phyloP scores from a whole-genome alignment of 2,329 filamentous ascomycete genomes.

The Cyclaneusma minus region DNA sequence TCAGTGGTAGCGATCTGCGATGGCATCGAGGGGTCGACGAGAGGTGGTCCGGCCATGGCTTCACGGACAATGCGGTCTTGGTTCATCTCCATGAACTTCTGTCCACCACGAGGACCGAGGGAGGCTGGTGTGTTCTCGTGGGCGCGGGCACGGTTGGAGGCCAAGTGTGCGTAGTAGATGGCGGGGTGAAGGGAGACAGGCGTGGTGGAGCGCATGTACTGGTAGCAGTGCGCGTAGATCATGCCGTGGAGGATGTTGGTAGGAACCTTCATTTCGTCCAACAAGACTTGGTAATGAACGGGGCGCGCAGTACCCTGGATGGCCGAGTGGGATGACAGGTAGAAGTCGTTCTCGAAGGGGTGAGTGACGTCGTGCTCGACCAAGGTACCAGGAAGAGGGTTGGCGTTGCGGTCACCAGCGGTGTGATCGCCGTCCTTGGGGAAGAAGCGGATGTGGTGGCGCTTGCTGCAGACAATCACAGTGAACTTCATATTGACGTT shows the following conservation, averaged over 20 bases:
- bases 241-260: slow-evolving; percentile 65
- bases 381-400: slow-evolving; percentile 72
- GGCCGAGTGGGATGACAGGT: slow-evolving; percentile 54
- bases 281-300: slow-evolving; percentile 78
- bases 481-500: slow-evolving; percentile 46
- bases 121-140: slow-evolving; percentile 45
- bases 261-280: slow-evolving; percentile 59
- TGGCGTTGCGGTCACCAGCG: slow-evolving; percentile 57
- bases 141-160: slow-evolving; percentile 60
- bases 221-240: slow-evolving; percentile 90
- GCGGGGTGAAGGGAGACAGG: slow-evolving; percentile 78
- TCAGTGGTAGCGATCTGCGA: background rate
- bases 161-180: slow-evolving; percentile 91
- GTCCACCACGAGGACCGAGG: slow-evolving; percentile 25
- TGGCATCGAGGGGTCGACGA: slow-evolving; percentile 7
- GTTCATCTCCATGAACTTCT: slow-evolving; percentile 22
- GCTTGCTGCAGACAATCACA: slow-evolving; percentile 80
- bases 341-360: slow-evolving; percentile 83
- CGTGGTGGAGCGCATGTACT: slow-evolving; percentile 82
- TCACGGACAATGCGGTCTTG: slow-evolving; percentile 8
- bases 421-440: slow-evolving; percentile 37
- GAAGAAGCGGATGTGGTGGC: slow-evolving; percentile 89
- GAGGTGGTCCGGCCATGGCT: slow-evolving; percentile 3
- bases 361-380: slow-evolving; percentile 85
- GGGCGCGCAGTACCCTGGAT: slow-evolving; percentile 91